A percentile compares a stretch with the other conserved stretches of the same genome.
Conservation (phyloP, 1,284 basidiomycete genomes). For the Heterobasidion annosum region DNA sequence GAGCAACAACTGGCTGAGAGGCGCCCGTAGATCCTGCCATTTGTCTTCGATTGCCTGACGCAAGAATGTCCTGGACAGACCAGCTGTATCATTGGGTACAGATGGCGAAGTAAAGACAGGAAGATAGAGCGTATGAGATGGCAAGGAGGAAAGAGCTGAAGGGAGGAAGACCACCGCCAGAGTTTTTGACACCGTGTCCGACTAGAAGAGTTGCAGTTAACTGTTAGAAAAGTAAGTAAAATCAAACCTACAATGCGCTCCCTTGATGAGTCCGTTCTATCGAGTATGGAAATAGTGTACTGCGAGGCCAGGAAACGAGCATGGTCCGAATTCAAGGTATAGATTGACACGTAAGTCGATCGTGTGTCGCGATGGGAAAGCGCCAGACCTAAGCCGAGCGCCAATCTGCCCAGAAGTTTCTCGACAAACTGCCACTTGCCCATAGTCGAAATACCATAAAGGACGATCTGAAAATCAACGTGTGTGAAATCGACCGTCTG, state of each 20-base stretch:
- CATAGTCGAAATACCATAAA: constrained; percentile 50
- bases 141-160: neutral
- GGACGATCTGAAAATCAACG: constrained; percentile 42
- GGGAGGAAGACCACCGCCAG: constrained; percentile 62
- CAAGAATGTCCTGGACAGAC: constrained; percentile 20
- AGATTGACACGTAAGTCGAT: constrained; percentile 6
- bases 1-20: constrained; percentile 29
- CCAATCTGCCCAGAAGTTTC: constrained; percentile 38
- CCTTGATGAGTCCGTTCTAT: constrained; percentile 35
- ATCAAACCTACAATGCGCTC: constrained; percentile 36
- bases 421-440: constrained; percentile 52
- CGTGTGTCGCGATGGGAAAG: constrained; percentile 11
- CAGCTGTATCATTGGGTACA: constrained; percentile 20
- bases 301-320: constrained; percentile 7
- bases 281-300: constrained; percentile 20
- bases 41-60: constrained; percentile 32
- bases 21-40: constrained; percentile 40
- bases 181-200: constrained; percentile 29
- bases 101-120: constrained; percentile 24
- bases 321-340: constrained; percentile 10
- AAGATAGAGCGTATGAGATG: neutral
- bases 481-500: constrained; percentile 15
- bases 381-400: constrained; percentile 16
- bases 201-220: constrained; percentile 33
- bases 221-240: constrained; percentile 15